Conservation (phyloP, 2,329 filamentous ascomycete species). For the Fusarium succisae region DNA sequence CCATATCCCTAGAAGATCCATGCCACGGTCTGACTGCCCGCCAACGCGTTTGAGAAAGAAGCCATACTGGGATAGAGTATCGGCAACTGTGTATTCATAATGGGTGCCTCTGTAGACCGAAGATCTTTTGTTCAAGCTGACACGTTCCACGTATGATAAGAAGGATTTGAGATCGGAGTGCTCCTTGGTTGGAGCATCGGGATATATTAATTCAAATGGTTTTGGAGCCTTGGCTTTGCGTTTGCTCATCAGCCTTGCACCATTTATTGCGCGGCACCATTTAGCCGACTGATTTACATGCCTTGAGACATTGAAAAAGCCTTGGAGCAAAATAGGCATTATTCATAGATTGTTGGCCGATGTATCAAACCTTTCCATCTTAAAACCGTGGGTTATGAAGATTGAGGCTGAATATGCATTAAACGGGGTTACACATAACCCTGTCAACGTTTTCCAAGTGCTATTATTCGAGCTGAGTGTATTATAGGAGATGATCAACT, state of each 20-base stretch:
- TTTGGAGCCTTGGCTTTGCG: not conserved
- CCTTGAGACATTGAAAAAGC: slow-evolving; percentile 3
- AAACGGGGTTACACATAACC: not conserved
- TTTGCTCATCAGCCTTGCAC: slow-evolving; percentile 14
- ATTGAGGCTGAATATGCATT: slow-evolving; percentile 17
- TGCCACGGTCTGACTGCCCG: slow-evolving; percentile 73
- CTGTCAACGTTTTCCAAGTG: not conserved
- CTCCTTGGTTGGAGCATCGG: slow-evolving; percentile 56
- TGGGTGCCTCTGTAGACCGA: slow-evolving; percentile 76
- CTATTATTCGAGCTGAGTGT: not conserved
- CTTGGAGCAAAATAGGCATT: slow-evolving; percentile 22
- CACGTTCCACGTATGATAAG: slow-evolving; percentile 68
- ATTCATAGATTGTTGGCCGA: slow-evolving; percentile 4
- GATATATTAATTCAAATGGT: slow-evolving; percentile 49
- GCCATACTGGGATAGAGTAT: slow-evolving; percentile 65
- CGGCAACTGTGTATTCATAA: slow-evolving; percentile 77
- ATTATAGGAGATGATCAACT: not conserved
- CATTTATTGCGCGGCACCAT: not conserved
- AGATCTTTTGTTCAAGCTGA: slow-evolving; percentile 62
- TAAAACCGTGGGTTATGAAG: not conserved
- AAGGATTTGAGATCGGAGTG: slow-evolving; percentile 75
- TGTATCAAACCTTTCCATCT: not conserved
- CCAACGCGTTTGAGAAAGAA: slow-evolving; percentile 74
- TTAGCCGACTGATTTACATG: not conserved
- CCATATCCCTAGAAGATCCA: slow-evolving; percentile 80